Conservation (phyloP, 768 basidiomycete species). For the Sistotremastrum niveocremeum region DNA sequence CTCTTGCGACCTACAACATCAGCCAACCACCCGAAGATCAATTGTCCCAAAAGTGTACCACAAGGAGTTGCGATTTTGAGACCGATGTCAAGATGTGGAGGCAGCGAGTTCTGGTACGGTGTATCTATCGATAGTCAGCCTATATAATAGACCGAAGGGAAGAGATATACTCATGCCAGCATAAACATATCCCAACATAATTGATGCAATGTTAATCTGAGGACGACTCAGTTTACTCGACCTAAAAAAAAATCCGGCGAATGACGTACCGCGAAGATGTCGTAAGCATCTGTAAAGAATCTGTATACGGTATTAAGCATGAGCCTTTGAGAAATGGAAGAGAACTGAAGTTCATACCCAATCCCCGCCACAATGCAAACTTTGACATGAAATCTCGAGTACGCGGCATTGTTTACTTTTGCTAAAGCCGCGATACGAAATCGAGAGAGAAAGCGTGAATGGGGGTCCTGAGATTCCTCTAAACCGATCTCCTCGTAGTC, state of each 20-base stretch:
- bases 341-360: slow-evolving; percentile 9
- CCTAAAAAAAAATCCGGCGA: background rate
- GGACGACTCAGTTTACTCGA: slow-evolving; percentile 15
- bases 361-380: slow-evolving; percentile 18
- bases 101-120: slow-evolving; percentile 16
- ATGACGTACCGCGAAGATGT: slow-evolving; percentile 19
- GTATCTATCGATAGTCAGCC: background rate
- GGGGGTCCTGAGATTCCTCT: too few species aligned
- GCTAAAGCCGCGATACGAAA: slow-evolving; percentile 22
- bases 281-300: slow-evolving; percentile 27
- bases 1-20: slow-evolving; percentile 29
- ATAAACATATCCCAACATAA: slow-evolving; percentile 34
- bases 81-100: slow-evolving; percentile 32
- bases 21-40: slow-evolving; percentile 33
- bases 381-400: slow-evolving; percentile 27
- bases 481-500: too few species aligned
- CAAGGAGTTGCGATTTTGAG: slow-evolving; percentile 30
- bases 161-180: slow-evolving; percentile 10
- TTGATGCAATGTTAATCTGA: slow-evolving; percentile 31
- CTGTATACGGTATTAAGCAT: too few species aligned
- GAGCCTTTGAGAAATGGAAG: too few species aligned
- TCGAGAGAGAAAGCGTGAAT: too few species aligned
- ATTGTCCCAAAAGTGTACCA: slow-evolving; percentile 27
- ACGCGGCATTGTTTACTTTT: slow-evolving; percentile 28
- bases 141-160: background rate